A percentile compares a stretch with the other conserved stretches of the same genome.
These are phyloP conservation scores for Boletales sp. DNA, from an alignment of 768 basidiomycete species.

Conservation along the genomic window DNA sequence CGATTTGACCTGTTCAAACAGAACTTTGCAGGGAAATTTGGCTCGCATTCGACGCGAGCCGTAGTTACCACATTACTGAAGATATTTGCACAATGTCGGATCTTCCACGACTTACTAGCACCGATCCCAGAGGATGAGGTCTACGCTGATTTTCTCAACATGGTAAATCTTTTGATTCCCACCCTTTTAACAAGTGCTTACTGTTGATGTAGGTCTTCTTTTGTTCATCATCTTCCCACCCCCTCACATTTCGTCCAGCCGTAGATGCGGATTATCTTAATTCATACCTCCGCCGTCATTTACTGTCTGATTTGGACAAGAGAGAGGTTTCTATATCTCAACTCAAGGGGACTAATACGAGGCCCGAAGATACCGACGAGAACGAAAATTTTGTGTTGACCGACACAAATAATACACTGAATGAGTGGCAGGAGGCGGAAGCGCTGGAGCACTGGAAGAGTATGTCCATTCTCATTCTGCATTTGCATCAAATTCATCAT, in stretches of 20 bases:
- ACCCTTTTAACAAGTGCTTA: conserved; percentile 6
- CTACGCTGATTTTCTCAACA: conserved; percentile 59
- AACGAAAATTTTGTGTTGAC: conserved; percentile 53
- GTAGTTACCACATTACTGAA: conserved; percentile 66
- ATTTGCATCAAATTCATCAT: conserved; percentile 3
- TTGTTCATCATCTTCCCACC: conserved; percentile 57
- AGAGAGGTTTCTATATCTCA: conserved; percentile 52
- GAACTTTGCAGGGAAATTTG: conserved; percentile 82
- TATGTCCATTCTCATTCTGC: conserved; percentile 33
- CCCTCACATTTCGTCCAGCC: conserved; percentile 58
- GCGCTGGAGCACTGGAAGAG: conserved; percentile 74
- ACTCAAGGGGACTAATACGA: conserved; percentile 28
- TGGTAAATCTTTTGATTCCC: conserved; percentile 45
- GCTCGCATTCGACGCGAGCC: conserved; percentile 58
- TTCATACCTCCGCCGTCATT: conserved; percentile 59
- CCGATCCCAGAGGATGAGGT: conserved; percentile 44
- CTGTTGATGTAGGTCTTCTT: conserved; percentile 63
- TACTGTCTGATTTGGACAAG: conserved; percentile 48
- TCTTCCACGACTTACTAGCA: conserved; percentile 69
- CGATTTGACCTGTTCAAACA: conserved; percentile 26
- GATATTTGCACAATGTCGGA: conserved; percentile 76
- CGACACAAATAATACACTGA: conserved; percentile 60
- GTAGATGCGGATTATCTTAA: conserved; percentile 59
- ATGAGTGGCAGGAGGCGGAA: conserved; percentile 60
- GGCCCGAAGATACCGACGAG: conserved; percentile 32